A percentile compares a stretch with the other conserved stretches of the same genome.
Evolutionary conservation across 1,284 basidiomycete genomes (phyloP).

Genomic region (Malassezia caprae): DNA sequence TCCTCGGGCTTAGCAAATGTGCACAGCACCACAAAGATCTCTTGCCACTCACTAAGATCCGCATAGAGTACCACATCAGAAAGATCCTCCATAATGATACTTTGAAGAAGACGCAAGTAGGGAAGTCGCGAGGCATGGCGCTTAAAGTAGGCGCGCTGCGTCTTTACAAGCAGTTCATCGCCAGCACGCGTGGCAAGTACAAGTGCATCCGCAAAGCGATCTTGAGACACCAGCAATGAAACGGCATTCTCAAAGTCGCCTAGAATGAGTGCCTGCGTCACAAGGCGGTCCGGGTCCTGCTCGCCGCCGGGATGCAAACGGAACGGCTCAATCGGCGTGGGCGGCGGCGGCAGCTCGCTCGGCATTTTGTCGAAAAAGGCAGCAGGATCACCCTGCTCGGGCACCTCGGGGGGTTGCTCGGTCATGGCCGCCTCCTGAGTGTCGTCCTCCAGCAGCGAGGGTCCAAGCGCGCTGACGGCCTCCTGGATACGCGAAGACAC

Average conservation of each 20-base stretch:
- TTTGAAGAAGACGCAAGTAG: conserved; percentile 89
- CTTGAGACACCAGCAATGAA: conserved; percentile 74
- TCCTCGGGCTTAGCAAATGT: conserved; percentile 81
- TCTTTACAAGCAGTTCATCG: conserved; percentile 72
- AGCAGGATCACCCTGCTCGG: not conserved
- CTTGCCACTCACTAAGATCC: conserved; percentile 86
- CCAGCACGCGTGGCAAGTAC: conserved; percentile 85
- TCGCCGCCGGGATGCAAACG: conserved; percentile 81
- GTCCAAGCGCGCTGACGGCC: conserved; percentile 61
- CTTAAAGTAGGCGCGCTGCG: conserved; percentile 89
- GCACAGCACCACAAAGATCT: conserved; percentile 92
- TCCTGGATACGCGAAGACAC: conserved; percentile 68
- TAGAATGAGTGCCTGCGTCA: conserved; percentile 84
- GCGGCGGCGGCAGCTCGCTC: not conserved
- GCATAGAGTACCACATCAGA: conserved; percentile 90
- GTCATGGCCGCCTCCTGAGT: not conserved
- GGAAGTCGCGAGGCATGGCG: conserved; percentile 65
- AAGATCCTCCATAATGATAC: conserved; percentile 84
- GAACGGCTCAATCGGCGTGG: conserved; percentile 55
- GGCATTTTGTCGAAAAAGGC: conserved; percentile 7
- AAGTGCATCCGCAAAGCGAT: conserved; percentile 87
- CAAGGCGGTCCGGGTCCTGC: conserved; percentile 72
- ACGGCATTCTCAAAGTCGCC: conserved; percentile 92
- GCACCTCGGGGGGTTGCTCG: not conserved
- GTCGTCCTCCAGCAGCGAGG: conserved; percentile 1